Conservation (phyloP, 2,329 filamentous ascomycete species). For the Aspergillus neotritici region DNA sequence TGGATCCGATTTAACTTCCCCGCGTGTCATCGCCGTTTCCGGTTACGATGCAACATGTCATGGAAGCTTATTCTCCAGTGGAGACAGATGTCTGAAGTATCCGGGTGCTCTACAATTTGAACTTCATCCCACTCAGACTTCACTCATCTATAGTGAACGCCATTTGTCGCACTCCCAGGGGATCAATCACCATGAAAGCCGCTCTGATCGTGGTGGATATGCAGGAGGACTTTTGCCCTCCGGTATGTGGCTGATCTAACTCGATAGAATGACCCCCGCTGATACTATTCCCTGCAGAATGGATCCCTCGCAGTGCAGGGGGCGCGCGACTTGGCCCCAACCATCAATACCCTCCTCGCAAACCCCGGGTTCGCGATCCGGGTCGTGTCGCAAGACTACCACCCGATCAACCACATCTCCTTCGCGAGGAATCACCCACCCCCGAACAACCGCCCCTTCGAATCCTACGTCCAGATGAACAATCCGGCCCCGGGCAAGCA, state of each 20-base stretch:
- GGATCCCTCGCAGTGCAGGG: constrained; percentile 76
- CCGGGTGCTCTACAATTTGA: too few relatives aligned
- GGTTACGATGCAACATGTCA: constrained; percentile 13
- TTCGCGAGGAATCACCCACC: constrained; percentile 73
- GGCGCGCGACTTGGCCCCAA: constrained; percentile 63
- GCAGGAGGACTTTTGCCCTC: constrained; percentile 92
- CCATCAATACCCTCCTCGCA: constrained; percentile 68
- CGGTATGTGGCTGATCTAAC: constrained; percentile 50
- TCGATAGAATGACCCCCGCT: constrained; percentile 5
- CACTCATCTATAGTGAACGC: too few relatives aligned
- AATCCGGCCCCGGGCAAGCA: constrained; percentile 47
- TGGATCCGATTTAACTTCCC: constrained; percentile 3
- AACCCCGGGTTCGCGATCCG: constrained; percentile 63
- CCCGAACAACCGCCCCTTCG: constrained; percentile 62
- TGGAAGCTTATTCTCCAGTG: too few relatives aligned
- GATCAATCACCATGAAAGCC: constrained; percentile 29
- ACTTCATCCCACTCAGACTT: too few relatives aligned
- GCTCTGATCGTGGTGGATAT: constrained; percentile 76
- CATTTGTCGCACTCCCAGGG: background rate
- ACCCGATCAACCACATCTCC: constrained; percentile 76
- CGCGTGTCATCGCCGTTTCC: constrained; percentile 11
- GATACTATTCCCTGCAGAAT: constrained; percentile 47
- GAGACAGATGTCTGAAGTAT: too few relatives aligned
- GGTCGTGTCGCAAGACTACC: constrained; percentile 88
- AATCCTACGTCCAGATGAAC: constrained; percentile 56